Evolutionary conservation across 2,329 filamentous ascomycete genomes (phyloP), one percentile per base, ranked within the genome.

Genomic region (Botrytis byssoidea): DNA sequence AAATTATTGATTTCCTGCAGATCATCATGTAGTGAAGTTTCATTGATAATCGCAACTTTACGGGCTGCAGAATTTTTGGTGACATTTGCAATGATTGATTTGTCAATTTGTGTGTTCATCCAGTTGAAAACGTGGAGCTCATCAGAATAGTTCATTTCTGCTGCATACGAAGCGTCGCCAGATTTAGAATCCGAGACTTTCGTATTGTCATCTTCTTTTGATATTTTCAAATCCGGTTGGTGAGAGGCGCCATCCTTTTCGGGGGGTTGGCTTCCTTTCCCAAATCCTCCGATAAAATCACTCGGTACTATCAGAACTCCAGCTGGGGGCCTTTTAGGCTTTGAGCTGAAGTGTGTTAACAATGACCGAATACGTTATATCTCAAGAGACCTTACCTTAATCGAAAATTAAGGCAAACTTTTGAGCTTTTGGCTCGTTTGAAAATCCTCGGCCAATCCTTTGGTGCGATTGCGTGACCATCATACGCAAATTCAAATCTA

Each of bases 401-500:
- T 40, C 20, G 46, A 18, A 71, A 46, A 20, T 63, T 2, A 60
- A 71, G 42, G 46, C 32, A n/a, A 46, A 71, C 25, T 44, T 32
- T 44, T 35, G 51, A 61, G 12, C 22, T 71, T 29, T 48, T n/a
- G 20, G 57, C 51, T 40, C 44, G 57, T 12, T 20, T 46, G 57
- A 46, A 29, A 18, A 71, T 71, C 22, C 57, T 61, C 40, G 68
- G 37, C 68, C 68, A 71, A 63, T 71, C 68, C 10, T 37, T 44
- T 35, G 68, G 10, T 48, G 29, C 20, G 12, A 61, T 44, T 16
- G 16, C 32, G 2, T 61, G 37, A n/a, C 25, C 68, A 14, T 32
- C 29, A 22, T 70, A 70, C 22, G 35, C 35, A 42, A 63, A 71
- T 29, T 48, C 57, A 48, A 71, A 44, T 20, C 16, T 22, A 9